These are phyloP conservation scores for Neurospora africana DNA, from an alignment of 495 filamentous ascomycete genomes.

Conservation along the genomic window DNA sequence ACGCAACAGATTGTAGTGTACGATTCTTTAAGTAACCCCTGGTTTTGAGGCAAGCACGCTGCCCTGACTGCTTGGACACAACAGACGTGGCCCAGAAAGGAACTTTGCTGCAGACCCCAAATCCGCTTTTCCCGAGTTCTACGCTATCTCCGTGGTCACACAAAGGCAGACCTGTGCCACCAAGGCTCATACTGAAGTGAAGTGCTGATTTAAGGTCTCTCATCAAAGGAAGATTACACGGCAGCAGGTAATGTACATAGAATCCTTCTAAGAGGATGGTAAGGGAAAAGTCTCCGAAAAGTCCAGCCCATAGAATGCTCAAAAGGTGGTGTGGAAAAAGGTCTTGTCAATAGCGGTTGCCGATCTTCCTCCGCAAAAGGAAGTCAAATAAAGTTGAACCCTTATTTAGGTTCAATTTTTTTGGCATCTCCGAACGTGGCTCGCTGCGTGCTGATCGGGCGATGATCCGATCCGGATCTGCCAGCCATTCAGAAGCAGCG, in stretches of 20 bases:
- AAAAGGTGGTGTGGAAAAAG: not conserved
- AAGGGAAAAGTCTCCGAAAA: not conserved
- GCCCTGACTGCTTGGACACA: not conserved
- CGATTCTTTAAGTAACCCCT: not conserved
- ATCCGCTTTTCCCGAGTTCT: not conserved
- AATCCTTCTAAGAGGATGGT: not conserved
- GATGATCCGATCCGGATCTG: not conserved
- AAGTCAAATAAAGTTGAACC: not conserved
- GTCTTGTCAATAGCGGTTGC: not conserved
- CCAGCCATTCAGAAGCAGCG: not conserved
- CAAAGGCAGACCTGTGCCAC: not conserved
- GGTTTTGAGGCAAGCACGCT: not conserved
- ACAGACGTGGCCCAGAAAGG: not conserved
- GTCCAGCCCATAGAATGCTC: not conserved
- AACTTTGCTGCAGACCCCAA: not conserved
- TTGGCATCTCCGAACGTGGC: not conserved
- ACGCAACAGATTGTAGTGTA: not conserved
- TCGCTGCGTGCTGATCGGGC: not conserved
- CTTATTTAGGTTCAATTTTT: not conserved
- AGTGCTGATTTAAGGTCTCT: not conserved
- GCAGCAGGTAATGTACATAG: not conserved
- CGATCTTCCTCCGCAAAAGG: not conserved
- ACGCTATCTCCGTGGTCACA: not conserved
- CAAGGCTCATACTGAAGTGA: not conserved
- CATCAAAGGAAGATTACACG: not conserved